These are phyloP conservation scores for Chaetomium cochliodes DNA, from an alignment of 495 filamentous ascomycete genomes.

Conservation along the genomic window DNA sequence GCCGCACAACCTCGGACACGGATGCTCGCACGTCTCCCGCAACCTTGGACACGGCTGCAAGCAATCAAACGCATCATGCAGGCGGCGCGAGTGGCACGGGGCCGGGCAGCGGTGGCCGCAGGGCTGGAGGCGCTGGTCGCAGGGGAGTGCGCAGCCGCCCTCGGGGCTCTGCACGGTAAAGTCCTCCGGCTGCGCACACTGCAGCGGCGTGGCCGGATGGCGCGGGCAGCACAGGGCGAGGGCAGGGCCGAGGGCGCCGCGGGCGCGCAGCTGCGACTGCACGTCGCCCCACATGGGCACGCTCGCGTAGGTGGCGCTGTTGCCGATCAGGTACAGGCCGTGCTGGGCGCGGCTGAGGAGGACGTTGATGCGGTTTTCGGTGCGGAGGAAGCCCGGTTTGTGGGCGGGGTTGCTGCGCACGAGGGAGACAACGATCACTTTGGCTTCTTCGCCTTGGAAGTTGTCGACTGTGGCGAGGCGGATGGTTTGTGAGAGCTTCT, in stretches of 20 bases:
- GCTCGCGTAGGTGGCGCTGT: constrained; percentile 54
- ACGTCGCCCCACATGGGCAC: constrained; percentile 73
- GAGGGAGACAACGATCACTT: constrained; percentile 76
- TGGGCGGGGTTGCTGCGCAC: constrained; percentile 67
- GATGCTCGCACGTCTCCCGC: constrained; percentile 58
- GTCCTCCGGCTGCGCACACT: constrained; percentile 59
- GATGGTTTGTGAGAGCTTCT: constrained; percentile 58
- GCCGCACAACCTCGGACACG: constrained; percentile 62
- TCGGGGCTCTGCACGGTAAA: constrained; percentile 64
- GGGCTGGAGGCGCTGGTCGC: constrained; percentile 53
- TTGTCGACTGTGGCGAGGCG: constrained; percentile 83
- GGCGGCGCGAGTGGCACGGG: constrained; percentile 65
- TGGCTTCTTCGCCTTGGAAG: constrained; percentile 81
- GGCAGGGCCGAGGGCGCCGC: constrained; percentile 51
- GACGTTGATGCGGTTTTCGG: constrained; percentile 78
- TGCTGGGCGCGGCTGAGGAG: constrained; percentile 70
- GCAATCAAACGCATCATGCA: constrained; percentile 65
- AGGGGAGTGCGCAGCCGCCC: constrained; percentile 65
- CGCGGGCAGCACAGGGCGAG: constrained; percentile 65
- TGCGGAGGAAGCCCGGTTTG: constrained; percentile 71
- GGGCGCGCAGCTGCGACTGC: constrained; percentile 50
- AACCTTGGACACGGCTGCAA: constrained; percentile 59
- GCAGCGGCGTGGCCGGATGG: constrained; percentile 60
- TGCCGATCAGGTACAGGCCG: constrained; percentile 85
- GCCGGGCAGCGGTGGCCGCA: constrained; percentile 72